A percentile compares a stretch with the other conserved stretches of the same genome.
Evolutionary conservation across 192 early-diverging fungal genomes (phyloP).

Genomic region (Piromyces sp.): DNA sequence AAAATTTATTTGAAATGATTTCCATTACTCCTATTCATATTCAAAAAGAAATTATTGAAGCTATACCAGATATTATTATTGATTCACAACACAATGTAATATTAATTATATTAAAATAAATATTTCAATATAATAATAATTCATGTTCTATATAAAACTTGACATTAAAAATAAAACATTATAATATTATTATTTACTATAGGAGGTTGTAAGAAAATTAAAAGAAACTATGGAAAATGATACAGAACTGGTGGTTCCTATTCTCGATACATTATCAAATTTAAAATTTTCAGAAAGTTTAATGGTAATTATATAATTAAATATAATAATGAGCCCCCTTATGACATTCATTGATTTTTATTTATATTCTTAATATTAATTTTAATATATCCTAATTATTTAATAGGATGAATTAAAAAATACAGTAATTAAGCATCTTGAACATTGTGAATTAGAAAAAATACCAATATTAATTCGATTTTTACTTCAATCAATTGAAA

Average conservation of each 20-base stretch:
- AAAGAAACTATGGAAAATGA: conserved; percentile 36
- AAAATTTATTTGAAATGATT: conserved; percentile 51
- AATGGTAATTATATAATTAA: neutral
- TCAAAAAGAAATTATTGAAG: conserved; percentile 53
- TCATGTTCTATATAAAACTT: no score
- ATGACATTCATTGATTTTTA: no score
- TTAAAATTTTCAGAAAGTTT: conserved; percentile 18
- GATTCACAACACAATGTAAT: conserved; percentile 47
- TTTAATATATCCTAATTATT: no score
- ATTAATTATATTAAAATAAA: no score
- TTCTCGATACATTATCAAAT: conserved; percentile 53
- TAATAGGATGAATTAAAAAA: conserved; percentile 30
- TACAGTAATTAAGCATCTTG: conserved; percentile 34
- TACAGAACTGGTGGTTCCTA: conserved; percentile 40
- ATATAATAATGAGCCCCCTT: no score
- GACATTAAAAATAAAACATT: no score
- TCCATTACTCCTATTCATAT: conserved; percentile 37
- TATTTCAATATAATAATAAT: no score
- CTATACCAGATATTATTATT: conserved; percentile 55
- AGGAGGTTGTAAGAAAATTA: conserved; percentile 25
- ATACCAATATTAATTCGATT: conserved; percentile 56
- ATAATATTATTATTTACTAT: neutral
- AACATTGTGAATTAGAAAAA: conserved; percentile 50
- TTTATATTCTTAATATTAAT: no score
- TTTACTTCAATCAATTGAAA: conserved; percentile 37